A percentile compares a stretch with the other conserved stretches of the same genome.
These are phyloP conservation scores for Cymbidium sinense DNA, from an alignment of 106 monocot species.

Conservation along the genomic window DNA sequence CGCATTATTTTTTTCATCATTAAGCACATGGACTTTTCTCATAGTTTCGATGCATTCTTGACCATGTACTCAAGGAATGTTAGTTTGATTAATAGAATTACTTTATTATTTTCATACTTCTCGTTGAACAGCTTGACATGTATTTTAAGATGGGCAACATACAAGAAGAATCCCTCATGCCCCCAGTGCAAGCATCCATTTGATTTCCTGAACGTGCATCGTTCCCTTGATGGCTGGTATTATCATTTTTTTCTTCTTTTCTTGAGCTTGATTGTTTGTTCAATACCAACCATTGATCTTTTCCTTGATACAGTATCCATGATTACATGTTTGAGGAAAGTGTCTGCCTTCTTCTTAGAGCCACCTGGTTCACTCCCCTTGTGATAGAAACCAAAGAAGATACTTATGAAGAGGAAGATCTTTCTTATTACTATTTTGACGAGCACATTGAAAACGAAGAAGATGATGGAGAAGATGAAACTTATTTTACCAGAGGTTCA, in stretches of 20 bases:
- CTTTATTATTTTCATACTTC: not conserved
- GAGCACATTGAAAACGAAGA: slow-evolving; percentile 22
- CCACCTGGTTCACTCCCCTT: slow-evolving; percentile 81
- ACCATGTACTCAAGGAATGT: not conserved
- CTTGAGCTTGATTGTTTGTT: not conserved
- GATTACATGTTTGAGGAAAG: slow-evolving; percentile 96
- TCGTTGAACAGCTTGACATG: slow-evolving; percentile 64
- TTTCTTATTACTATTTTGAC: slow-evolving; percentile 28
- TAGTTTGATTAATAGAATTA: not conserved
- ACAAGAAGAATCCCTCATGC: slow-evolving; percentile 60
- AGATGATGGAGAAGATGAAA: slow-evolving; percentile 49
- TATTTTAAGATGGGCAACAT: slow-evolving; percentile 87
- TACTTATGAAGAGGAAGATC: slow-evolving; percentile 37
- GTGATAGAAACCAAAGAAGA: slow-evolving; percentile 26
- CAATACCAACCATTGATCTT: not conserved
- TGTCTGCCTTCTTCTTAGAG: slow-evolving; percentile 79
- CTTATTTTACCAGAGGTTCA: slow-evolving; percentile 25
- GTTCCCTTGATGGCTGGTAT: slow-evolving; percentile 91
- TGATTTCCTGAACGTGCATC: slow-evolving; percentile 62
- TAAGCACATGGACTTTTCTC: too few relatives aligned
- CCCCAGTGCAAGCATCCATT: slow-evolving; percentile 93
- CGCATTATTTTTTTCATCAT: too few relatives aligned
- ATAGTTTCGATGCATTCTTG: too few relatives aligned
- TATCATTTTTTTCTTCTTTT: not conserved
- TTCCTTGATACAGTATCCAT: slow-evolving; percentile 52